Conservation (phyloP, 2,329 filamentous ascomycete genomes). For the Penicillium sp. region DNA sequence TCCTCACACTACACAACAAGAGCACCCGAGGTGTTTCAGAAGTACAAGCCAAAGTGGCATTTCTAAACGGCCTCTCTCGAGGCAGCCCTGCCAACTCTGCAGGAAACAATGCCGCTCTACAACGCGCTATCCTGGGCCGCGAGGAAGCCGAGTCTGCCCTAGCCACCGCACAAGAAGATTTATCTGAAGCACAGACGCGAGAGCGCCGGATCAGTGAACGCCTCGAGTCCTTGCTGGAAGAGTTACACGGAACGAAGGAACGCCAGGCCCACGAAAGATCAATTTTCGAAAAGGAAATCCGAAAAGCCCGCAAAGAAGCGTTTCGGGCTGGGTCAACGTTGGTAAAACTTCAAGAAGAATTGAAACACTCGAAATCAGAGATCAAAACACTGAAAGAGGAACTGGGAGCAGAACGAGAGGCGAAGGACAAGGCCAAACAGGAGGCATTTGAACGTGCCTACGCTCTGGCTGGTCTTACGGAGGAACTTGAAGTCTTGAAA, state of each 20-base stretch:
- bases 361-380: constrained; percentile 37
- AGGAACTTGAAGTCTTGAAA: constrained; percentile 39
- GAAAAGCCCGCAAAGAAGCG: constrained; percentile 49
- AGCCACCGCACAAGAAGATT: constrained; percentile 26
- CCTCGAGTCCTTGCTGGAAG: constrained; percentile 43
- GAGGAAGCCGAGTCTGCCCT: constrained; percentile 40
- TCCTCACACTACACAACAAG: constrained; percentile 31
- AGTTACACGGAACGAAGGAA: constrained; percentile 45
- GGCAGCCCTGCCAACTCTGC: constrained; percentile 28
- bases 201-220: constrained; percentile 40
- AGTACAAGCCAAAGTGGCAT: constrained; percentile 43
- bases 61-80: constrained; percentile 39
- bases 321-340: constrained; percentile 49
- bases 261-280: constrained; percentile 41
- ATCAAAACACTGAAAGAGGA: constrained; percentile 46
- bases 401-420: constrained; percentile 42
- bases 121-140: constrained; percentile 39
- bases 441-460: constrained; percentile 43
- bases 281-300: constrained; percentile 51
- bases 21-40: constrained; percentile 33
- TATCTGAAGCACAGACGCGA: constrained; percentile 37
- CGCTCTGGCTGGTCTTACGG: constrained; percentile 38
- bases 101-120: constrained; percentile 38
- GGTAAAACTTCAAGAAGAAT: constrained; percentile 48
- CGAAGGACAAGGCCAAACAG: constrained; percentile 40